Conservation (phyloP, 2,329 filamentous ascomycete species). For the Gaeumannomyces tritici region DNA sequence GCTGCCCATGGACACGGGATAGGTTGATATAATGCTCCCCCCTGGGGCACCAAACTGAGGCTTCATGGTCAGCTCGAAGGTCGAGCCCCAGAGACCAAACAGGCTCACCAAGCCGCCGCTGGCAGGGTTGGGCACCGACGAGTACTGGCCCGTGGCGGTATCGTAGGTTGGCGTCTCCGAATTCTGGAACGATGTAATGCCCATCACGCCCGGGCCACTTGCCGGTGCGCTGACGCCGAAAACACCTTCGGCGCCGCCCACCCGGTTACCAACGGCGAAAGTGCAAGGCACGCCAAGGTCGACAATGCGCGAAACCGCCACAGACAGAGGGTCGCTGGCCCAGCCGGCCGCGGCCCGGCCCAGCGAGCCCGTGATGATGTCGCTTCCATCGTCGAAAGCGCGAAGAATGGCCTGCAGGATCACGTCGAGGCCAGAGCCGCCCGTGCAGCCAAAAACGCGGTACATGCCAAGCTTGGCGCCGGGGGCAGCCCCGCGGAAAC, state of each 20-base stretch:
- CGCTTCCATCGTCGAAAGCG: constrained; percentile 30
- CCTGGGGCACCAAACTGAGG: constrained; percentile 8
- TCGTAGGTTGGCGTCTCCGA: constrained; percentile 20
- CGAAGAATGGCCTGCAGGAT: constrained; percentile 29
- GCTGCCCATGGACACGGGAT: background rate
- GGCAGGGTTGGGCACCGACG: no score
- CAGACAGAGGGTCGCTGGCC: constrained; percentile 15
- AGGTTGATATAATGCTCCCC: background rate
- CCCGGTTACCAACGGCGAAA: constrained; percentile 16
- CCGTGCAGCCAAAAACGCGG: constrained; percentile 5
- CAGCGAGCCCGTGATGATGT: constrained; percentile 21
- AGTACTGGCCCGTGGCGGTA: constrained; percentile 21
- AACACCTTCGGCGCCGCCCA: background rate
- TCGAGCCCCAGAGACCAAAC: constrained; percentile 1
- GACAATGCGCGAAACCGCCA: constrained; percentile 17
- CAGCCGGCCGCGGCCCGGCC: constrained; percentile 17
- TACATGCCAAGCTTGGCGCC: constrained; percentile 7
- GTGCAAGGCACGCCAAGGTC: constrained; percentile 14
- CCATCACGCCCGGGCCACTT: background rate
- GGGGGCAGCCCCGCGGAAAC: background rate
- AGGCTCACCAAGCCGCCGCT: background rate
- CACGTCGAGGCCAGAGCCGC: constrained; percentile 10
- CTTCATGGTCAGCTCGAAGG: constrained; percentile 4
- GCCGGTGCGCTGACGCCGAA: background rate
- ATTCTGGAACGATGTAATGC: constrained; percentile 8